These are phyloP conservation scores for Irpex sp. DNA, from an alignment of 1,284 basidiomycete genomes.

Conservation along the genomic window DNA sequence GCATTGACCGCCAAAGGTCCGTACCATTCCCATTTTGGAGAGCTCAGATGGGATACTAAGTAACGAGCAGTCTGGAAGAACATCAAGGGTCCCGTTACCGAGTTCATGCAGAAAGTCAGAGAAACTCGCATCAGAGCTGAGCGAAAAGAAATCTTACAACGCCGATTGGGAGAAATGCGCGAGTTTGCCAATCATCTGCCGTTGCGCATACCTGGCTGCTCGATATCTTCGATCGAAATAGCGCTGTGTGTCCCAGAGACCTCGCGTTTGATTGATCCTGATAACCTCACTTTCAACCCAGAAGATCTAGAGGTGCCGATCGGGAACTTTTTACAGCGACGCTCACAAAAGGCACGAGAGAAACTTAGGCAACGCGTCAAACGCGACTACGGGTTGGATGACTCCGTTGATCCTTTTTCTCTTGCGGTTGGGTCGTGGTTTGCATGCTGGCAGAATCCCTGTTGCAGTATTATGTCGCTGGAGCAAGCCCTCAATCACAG, in stretches of 20 bases:
- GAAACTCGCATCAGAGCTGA: background rate
- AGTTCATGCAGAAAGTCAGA: background rate
- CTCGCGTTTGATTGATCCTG: background rate
- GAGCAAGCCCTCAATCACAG: too few species aligned
- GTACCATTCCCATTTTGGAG: background rate
- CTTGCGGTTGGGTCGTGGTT: too few species aligned
- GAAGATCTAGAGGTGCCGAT: too few species aligned
- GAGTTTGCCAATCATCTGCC: background rate
- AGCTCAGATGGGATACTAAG: background rate
- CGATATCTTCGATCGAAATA: background rate
- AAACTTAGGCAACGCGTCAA: too few species aligned
- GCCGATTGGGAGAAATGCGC: background rate
- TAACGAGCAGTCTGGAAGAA: background rate
- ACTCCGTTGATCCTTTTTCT: too few species aligned
- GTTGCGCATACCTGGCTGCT: background rate
- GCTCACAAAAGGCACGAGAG: too few species aligned
- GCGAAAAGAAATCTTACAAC: background rate
- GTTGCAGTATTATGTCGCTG: too few species aligned
- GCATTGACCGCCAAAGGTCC: background rate
- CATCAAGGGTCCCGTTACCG: background rate
- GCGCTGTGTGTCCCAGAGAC: background rate
- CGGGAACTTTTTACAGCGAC: too few species aligned
- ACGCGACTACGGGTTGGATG: too few species aligned
- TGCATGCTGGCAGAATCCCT: too few species aligned
- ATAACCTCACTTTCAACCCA: background rate